Percentiles rank a stretch among this genome's conserved stretches.
These are phyloP conservation scores for Actinomucor elegans DNA, from an alignment of 371 early-diverging fungal species.

Conservation along the genomic window DNA sequence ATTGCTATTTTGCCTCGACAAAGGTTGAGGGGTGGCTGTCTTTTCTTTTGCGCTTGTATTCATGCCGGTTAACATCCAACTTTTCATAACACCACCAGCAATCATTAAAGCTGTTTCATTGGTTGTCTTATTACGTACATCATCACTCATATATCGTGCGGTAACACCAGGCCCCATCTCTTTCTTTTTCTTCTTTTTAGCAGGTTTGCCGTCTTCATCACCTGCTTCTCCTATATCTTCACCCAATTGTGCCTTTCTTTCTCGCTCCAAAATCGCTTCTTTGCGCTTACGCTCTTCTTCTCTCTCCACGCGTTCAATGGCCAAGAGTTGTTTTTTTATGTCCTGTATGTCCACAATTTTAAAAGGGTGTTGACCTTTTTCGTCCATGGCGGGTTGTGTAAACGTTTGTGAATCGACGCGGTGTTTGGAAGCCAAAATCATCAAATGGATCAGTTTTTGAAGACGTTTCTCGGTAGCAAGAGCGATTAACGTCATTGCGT, in stretches of 20 bases:
- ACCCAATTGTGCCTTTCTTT: slow-evolving; percentile 46
- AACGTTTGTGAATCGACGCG: slow-evolving; percentile 68
- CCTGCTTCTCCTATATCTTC: slow-evolving; percentile 46
- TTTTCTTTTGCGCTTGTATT: slow-evolving; percentile 20
- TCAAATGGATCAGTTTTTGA: slow-evolving; percentile 58
- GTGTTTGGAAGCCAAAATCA: slow-evolving; percentile 72
- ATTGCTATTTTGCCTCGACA: slow-evolving; percentile 8
- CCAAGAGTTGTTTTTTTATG: slow-evolving; percentile 68
- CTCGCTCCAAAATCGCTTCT: slow-evolving; percentile 48
- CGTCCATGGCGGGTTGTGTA: slow-evolving; percentile 62
- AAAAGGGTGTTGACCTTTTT: slow-evolving; percentile 63
- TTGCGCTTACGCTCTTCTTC: slow-evolving; percentile 66
- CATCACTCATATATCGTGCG: slow-evolving; percentile 68
- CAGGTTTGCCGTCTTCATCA: slow-evolving; percentile 41
- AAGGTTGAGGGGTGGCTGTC: background rate
- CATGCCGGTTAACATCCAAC: slow-evolving; percentile 75
- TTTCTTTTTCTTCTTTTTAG: slow-evolving; percentile 61
- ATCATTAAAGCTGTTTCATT: slow-evolving; percentile 75
- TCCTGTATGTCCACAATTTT: slow-evolving; percentile 67
- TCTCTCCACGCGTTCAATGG: slow-evolving; percentile 72
- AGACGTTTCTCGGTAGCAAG: slow-evolving; percentile 73
- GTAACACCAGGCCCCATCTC: slow-evolving; percentile 54
- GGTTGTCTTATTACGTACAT: slow-evolving; percentile 65
- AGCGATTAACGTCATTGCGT: slow-evolving; percentile 66
- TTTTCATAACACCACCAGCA: slow-evolving; percentile 69